A percentile compares a stretch with the other conserved stretches of the same genome.
These are phyloP conservation scores for Epipyxis sp. DNA, from an alignment of 108 stramenopile species.

Conservation along the genomic window DNA sequence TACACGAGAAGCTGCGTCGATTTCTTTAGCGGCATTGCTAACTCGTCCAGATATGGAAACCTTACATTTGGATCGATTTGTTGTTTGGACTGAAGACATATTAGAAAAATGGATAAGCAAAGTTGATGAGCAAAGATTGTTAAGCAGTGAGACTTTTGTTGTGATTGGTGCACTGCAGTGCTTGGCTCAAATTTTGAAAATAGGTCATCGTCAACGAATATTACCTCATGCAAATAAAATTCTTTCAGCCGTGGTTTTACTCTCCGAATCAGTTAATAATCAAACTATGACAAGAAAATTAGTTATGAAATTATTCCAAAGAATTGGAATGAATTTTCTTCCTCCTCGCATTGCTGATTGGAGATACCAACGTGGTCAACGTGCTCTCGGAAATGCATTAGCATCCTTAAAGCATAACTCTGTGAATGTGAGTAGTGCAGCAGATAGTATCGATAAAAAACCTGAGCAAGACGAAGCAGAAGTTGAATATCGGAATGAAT, in stretches of 20 bases:
- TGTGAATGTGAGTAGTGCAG: neutral
- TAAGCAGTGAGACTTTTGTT: neutral
- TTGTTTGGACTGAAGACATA: conserved; percentile 60
- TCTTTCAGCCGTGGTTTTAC: conserved; percentile 44
- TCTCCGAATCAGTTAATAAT: neutral
- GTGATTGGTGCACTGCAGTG: conserved; percentile 74
- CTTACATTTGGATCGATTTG: conserved; percentile 63
- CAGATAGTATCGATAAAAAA: neutral
- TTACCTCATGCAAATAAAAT: conserved; percentile 16
- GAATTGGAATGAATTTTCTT: conserved; percentile 76
- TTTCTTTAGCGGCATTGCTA: conserved; percentile 79
- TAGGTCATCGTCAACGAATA: conserved; percentile 48
- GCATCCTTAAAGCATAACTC: neutral
- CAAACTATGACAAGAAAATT: conserved; percentile 69
- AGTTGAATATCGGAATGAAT: conserved; percentile 72
- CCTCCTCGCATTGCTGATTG: conserved; percentile 84
- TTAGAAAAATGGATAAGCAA: conserved; percentile 49
- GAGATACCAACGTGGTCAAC: conserved; percentile 83
- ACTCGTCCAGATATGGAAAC: conserved; percentile 86
- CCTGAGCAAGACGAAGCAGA: conserved; percentile 47
- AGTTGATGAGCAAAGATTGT: neutral
- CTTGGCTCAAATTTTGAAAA: conserved; percentile 68
- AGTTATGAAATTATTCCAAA: conserved; percentile 83
- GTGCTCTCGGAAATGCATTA: conserved; percentile 56
- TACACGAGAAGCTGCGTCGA: conserved; percentile 79